Evolutionary conservation across 2,329 filamentous ascomycete genomes (phyloP).

Genomic region (Penicillium fuscoglaucum): DNA sequence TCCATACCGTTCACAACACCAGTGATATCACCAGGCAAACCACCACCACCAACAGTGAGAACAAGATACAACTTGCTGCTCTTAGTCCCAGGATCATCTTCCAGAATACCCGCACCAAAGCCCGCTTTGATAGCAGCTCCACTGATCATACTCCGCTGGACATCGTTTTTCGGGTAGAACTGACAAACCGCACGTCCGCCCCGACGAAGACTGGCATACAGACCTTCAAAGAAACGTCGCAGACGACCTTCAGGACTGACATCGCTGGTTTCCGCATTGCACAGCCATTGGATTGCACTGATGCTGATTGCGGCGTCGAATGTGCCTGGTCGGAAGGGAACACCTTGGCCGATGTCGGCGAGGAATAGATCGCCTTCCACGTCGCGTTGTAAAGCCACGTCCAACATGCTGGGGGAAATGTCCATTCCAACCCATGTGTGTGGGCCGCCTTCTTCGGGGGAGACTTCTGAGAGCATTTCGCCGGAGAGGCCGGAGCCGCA

Average conservation of each 20-base stretch:
- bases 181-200: slow-evolving; percentile 92
- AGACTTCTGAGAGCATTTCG: slow-evolving; percentile 79
- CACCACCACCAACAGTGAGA: slow-evolving; percentile 78
- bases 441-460: slow-evolving; percentile 71
- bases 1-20: slow-evolving; percentile 88
- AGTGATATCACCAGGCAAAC: slow-evolving; percentile 72
- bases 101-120: slow-evolving; percentile 90
- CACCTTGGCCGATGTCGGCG: slow-evolving; percentile 90
- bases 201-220: slow-evolving; percentile 80
- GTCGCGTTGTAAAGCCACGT: slow-evolving; percentile 85
- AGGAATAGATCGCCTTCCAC: slow-evolving; percentile 93
- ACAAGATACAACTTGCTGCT: slow-evolving; percentile 96
- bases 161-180: slow-evolving; percentile 96
- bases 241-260: slow-evolving; percentile 77
- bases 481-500: slow-evolving; percentile 93
- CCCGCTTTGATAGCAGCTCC: slow-evolving; percentile 87
- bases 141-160: slow-evolving; percentile 88
- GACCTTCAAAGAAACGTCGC: slow-evolving; percentile 83
- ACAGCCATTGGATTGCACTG: slow-evolving; percentile 96
- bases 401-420: slow-evolving; percentile 93
- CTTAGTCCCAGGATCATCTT: slow-evolving; percentile 96
- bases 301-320: slow-evolving; percentile 97
- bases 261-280: slow-evolving; percentile 87
- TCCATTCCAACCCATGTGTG: slow-evolving; percentile 99
- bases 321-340: slow-evolving; percentile 86